phyloP scores from a whole-genome alignment of 805 yeast genomes.

The Isabelozyma rhagii region DNA sequence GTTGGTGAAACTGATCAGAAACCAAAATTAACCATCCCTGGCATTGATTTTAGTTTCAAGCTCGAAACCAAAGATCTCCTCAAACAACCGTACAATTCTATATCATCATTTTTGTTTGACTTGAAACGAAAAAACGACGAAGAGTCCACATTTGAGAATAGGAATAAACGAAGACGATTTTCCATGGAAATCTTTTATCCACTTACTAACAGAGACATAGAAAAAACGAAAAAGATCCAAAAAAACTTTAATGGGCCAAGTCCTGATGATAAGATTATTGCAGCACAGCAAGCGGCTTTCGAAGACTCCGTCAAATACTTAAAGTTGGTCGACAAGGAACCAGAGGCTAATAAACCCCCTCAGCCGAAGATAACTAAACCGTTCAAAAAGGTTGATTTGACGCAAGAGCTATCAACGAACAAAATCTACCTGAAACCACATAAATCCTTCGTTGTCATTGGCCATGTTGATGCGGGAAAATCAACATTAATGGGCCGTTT shows the following conservation, averaged over 20 bases:
- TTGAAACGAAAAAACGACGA: slow-evolving; percentile 1
- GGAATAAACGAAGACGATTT: slow-evolving; percentile 19
- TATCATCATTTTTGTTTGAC: slow-evolving; percentile 14
- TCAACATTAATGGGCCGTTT: slow-evolving; percentile 77
- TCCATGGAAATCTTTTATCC: slow-evolving; percentile 22
- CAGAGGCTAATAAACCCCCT: slow-evolving; percentile 2
- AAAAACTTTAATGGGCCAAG: slow-evolving; percentile 65
- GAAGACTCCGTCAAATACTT: slow-evolving; percentile 28
- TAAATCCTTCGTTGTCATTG: slow-evolving; percentile 74
- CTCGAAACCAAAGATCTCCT: background rate
- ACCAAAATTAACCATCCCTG: background rate
- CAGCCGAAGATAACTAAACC: slow-evolving; percentile 34
- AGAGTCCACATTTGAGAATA: slow-evolving; percentile 5
- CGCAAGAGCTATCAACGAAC: slow-evolving; percentile 32
- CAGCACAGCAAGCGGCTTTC: slow-evolving; percentile 53
- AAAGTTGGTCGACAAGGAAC: slow-evolving; percentile 12
- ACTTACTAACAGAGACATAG: slow-evolving; percentile 41
- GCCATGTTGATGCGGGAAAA: slow-evolving; percentile 86
- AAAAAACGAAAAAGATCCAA: slow-evolving; percentile 36
- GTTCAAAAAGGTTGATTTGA: slow-evolving; percentile 41
- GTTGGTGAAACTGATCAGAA: background rate
- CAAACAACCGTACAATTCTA: slow-evolving; percentile 7
- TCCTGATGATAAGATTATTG: slow-evolving; percentile 72
- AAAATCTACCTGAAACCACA: slow-evolving; percentile 44
- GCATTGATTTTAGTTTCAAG: background rate